Evolutionary conservation across 768 basidiomycete genomes (phyloP), one percentile per base, ranked within the genome.

Genomic region (Mycena galericulata): DNA sequence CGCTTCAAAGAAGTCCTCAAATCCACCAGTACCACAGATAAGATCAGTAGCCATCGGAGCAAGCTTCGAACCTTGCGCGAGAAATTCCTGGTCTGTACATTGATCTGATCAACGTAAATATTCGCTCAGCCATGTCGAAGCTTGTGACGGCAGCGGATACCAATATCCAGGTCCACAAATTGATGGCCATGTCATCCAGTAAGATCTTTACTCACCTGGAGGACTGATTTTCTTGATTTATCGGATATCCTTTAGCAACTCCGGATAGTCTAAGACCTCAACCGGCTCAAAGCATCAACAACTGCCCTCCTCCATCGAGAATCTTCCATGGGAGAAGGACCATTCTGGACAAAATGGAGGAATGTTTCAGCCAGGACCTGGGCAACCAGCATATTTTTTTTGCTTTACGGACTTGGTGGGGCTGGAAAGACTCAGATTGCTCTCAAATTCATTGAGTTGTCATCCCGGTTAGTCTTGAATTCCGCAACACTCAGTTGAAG

Each of bases 341-440:
- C 18, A 61, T 61, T 32, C 22, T 61, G 29, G 15, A 47, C 4
- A 32, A 61, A n/a, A 29, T 61, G 43, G n/a, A 61, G 7, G 10
- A 34, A 18, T 49, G 32, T 15, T 61, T 61, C 30, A 61, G 17
- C 45, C 26, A 32, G n/a, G 45, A 46, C 24, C 4, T 24, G 4
- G 32, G 22, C 15, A 26, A 30, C 18, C 59, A 49, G 30, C 27
- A 49, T n/a, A 30, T 61, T 46, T 32, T 47, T n/a, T 18, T 30
- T 58, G 26, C 46, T 66, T 14, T 27, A 57, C 46, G 64, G 45
- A 24, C n/a, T 58, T 4, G 64, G 64, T 12, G 64, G 64, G 7
- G 26, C 47, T 36, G 64, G 64, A 5, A 66, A 66, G 30, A 66
- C 64, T n/a, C 64, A 66, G 34, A 45, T 43, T 57, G 43, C 36